Base-by-base conservation (phyloP, 257 asterid species). In the Anisodus tanguticus region DNA sequence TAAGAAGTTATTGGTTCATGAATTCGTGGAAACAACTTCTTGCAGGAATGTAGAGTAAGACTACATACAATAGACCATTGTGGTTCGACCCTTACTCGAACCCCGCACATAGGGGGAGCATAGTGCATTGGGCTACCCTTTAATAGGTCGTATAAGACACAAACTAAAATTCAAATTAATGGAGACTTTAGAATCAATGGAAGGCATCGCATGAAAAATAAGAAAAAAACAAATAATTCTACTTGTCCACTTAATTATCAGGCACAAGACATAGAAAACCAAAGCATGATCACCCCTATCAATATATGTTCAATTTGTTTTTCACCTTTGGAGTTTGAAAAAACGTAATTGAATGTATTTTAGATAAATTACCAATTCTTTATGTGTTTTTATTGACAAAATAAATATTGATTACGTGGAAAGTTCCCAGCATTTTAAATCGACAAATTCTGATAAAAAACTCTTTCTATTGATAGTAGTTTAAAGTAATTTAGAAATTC, bases 401-500 rank as follows among this genome's bases (percentile, higher is more conserved):
- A 67, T 67, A 67, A 35, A 64, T 64, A 64, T 70, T 41, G 55
- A 17, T 41, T 17, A 41, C 8, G 49, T 41, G 22, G 51, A 11
- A 41, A 16, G 16, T 39, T 26, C 13, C 54, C 53, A 8, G 3
- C 17, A 1, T 69, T 69, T 39, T 8, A 15, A 37, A 15, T 68
- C 53, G 15, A 39, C 13, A 39, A 39, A 37, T 17, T 70, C 15
- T 0, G 3, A 43, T 41, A 4, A 41, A 70, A 5, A 2, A 8
- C 17, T 17, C 9, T 70, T 22, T 70, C 9, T 17, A 43, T 70
- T 70, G 10, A 3, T 71, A 45, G 58, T 71, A 10, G 53, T 2
- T 5, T 71, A 45, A 71, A 19, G 80, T 45, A 45, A n/a, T 22
- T 71, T 71, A 71, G 59, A 43, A 71, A n/a, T 71, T 71, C 57